Conservation (phyloP, 495 filamentous ascomycete genomes). For the Xylaria intraflava region DNA sequence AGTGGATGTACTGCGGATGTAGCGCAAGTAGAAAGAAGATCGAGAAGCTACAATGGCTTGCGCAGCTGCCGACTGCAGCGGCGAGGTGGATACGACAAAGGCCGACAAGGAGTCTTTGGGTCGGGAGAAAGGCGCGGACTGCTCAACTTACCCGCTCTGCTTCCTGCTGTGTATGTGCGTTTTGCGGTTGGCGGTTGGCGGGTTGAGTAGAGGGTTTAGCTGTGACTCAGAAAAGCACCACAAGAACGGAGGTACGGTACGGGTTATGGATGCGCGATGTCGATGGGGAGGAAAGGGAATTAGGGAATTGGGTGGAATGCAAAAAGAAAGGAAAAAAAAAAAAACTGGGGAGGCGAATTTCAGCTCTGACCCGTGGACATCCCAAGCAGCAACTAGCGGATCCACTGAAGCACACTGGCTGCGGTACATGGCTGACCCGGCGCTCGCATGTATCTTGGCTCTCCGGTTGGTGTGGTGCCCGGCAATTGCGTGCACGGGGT, state of each 20-base stretch:
- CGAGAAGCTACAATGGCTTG: no score
- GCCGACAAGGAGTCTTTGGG: not conserved
- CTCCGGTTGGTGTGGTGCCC: no score
- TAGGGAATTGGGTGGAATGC: conserved; percentile 10
- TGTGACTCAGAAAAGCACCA: not conserved
- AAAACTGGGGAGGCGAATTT: conserved; percentile 21
- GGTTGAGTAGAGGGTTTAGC: not conserved
- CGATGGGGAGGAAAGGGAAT: conserved; percentile 10
- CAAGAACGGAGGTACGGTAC: not conserved
- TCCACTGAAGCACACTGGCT: no score
- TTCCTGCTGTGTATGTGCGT: no score
- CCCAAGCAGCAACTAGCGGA: no score
- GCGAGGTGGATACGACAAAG: not conserved
- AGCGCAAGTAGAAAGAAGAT: no score
- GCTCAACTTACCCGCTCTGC: not conserved
- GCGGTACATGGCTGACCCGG: no score
- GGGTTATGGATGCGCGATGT: not conserved
- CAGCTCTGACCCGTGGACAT: not conserved
- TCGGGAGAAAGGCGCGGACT: not conserved
- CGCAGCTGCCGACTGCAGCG: not conserved
- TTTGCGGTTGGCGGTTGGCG: not conserved
- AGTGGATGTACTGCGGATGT: no score
- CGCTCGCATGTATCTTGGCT: no score
- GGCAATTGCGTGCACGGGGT: no score
- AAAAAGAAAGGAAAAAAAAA: conserved; percentile 21